Conservation (phyloP, 495 filamentous ascomycete species). For the Penicillium ochrochloron region DNA sequence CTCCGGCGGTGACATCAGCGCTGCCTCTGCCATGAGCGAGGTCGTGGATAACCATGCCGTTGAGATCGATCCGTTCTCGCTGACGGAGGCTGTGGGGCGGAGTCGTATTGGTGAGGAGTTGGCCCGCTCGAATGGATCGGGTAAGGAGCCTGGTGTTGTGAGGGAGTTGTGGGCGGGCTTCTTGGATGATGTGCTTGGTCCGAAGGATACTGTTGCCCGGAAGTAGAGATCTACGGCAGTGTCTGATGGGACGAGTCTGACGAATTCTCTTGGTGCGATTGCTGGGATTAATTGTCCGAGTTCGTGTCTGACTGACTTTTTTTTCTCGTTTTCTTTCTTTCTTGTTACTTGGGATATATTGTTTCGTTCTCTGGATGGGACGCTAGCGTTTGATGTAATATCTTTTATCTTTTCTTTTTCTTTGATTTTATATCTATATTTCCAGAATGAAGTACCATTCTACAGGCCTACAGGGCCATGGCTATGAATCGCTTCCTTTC, state of each 20-base stretch:
- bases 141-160: conserved; percentile 45
- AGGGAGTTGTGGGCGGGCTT: conserved; percentile 59
- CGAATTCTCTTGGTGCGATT: conserved; percentile 22
- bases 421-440: neutral
- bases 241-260: conserved; percentile 9
- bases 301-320: neutral
- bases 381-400: conserved; percentile 24
- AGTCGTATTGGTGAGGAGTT: conserved; percentile 48
- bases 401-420: neutral
- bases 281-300: conserved; percentile 5
- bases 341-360: neutral
- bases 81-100: conserved; percentile 56
- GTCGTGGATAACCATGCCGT: conserved; percentile 61
- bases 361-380: conserved; percentile 1
- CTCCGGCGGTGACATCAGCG: conserved; percentile 53
- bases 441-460: conserved; percentile 3
- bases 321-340: neutral
- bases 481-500: neutral
- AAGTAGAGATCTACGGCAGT: conserved; percentile 24
- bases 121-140: conserved; percentile 26
- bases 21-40: conserved; percentile 60
- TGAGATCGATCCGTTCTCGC: conserved; percentile 61
- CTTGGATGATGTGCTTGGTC: conserved; percentile 62
- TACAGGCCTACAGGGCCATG: conserved; percentile 4
- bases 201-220: conserved; percentile 33